Percentiles rank a stretch among this genome's conserved stretches.
Evolutionary conservation across 768 basidiomycete genomes (phyloP).

Genomic region (Boletus edulis): DNA sequence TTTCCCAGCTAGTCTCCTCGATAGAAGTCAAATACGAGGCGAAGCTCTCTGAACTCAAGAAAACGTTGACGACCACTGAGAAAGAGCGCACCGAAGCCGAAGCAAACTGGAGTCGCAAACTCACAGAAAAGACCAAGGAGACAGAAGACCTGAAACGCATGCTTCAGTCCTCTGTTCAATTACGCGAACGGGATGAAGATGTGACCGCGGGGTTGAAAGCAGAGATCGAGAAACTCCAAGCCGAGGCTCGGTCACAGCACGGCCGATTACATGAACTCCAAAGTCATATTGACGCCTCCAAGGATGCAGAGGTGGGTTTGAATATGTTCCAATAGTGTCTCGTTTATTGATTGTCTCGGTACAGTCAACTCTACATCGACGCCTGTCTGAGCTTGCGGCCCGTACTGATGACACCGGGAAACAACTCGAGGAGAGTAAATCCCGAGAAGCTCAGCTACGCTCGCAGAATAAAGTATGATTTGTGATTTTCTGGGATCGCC

Average conservation of each 20-base stretch:
- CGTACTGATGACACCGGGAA: conserved; percentile 57
- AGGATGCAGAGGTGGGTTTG: conserved; percentile 62
- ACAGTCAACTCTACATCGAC: conserved; percentile 45
- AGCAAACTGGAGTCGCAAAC: conserved; percentile 83
- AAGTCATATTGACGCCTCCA: conserved; percentile 43
- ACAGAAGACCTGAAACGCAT: conserved; percentile 65
- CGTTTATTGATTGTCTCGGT: conserved; percentile 10
- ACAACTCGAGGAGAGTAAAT: conserved; percentile 70
- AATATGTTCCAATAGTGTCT: background rate
- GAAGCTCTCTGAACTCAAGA: conserved; percentile 68
- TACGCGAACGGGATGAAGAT: conserved; percentile 58
- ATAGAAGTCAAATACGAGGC: conserved; percentile 76
- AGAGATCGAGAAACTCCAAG: conserved; percentile 53
- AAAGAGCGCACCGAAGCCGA: conserved; percentile 85
- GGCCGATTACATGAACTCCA: conserved; percentile 56
- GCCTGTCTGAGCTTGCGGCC: conserved; percentile 46
- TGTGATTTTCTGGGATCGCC: background rate
- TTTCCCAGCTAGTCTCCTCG: conserved; percentile 70
- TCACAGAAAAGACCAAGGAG: conserved; percentile 76
- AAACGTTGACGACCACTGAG: conserved; percentile 62
- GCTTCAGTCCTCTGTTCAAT: conserved; percentile 56
- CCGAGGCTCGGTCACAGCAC: conserved; percentile 47
- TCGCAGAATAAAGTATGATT: conserved; percentile 70
- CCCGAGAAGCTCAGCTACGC: conserved; percentile 67
- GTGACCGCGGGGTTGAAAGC: conserved; percentile 47